Evolutionary conservation across 2,329 filamentous ascomycete species (phyloP).

Genomic region (Arthrobotrys pseudoclavata): DNA sequence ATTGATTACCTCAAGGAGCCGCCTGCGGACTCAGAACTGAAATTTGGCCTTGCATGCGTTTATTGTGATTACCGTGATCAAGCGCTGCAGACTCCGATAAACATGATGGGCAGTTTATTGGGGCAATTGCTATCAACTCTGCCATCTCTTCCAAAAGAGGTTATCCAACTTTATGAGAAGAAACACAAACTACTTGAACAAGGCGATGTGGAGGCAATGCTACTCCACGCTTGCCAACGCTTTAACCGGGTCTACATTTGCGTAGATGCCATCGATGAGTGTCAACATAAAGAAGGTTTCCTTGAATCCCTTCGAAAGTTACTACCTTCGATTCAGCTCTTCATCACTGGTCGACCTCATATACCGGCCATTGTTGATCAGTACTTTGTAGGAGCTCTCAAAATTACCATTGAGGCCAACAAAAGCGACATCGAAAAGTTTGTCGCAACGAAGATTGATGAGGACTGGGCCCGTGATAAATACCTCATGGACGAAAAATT

Average conservation of each 20-base stretch:
- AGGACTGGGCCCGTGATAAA: conserved; percentile 18
- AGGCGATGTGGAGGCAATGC: conserved; percentile 13
- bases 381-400: conserved; percentile 12
- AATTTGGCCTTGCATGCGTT: conserved; percentile 22
- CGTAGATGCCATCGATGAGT: conserved; percentile 37
- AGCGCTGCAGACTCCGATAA: neutral
- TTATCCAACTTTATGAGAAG: conserved; percentile 9
- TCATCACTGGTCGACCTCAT: conserved; percentile 38
- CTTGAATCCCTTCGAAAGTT: conserved; percentile 19
- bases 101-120: neutral
- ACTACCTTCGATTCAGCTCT: conserved; percentile 19
- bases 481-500: conserved; percentile 45
- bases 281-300: conserved; percentile 9
- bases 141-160: conserved; percentile 17
- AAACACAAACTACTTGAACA: conserved; percentile 21
- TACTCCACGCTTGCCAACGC: conserved; percentile 5
- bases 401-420: conserved; percentile 37
- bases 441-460: conserved; percentile 30
- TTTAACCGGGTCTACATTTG: conserved; percentile 28
- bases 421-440: conserved; percentile 33
- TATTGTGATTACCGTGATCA: conserved; percentile 42
- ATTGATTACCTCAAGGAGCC: too few relatives aligned
- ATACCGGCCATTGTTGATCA: conserved; percentile 32
- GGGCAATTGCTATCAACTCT: conserved; percentile 18
- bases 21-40: neutral